Evolutionary conservation across 2,329 filamentous ascomycete species (phyloP), one percentile per base, ranked within the genome.

Genomic region (Hawksworthiomyces lignivorus): DNA sequence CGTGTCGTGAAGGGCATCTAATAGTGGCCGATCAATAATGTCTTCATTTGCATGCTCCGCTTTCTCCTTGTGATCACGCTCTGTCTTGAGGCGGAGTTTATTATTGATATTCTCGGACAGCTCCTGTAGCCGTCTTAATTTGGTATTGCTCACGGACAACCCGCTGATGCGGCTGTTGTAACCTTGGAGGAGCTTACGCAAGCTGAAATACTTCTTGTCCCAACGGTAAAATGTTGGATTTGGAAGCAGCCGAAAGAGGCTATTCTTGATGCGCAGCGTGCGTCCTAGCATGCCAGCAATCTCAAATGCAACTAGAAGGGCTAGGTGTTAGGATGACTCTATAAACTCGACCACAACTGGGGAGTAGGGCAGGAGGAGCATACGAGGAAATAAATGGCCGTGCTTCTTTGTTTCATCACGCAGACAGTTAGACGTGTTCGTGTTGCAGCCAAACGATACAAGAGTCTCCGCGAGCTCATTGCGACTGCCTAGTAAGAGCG

Each of bases 261-360:
- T 74, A 34, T 68, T 56, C 6, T 61, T 59, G 18, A 75, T 68
- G 39, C 75, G 70, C 18, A 76, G 60, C 0, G 64, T 66, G 20
- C 64, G 63, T 33, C 67, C 65, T 1, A 78, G 56, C 74, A 79
- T 78, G n/a, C 73, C 75, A 3, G 76, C 54, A 1, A 79, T 63
- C 50, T 79, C 75, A 38, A 78, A 78, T 0, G 71, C 65, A 1
- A 79, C 73, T 75, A 20, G 3, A 10, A 30, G n/a, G 19, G 4
- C 10, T 12, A 11, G 4, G 5, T n/a, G n/a, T n/a, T n/a, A n/a
- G n/a, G n/a, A n/a, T n/a, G n/a, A n/a, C n/a, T n/a, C n/a, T n/a
- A n/a, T n/a, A n/a, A n/a, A n/a, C n/a, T n/a, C n/a, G n/a, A n/a
- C n/a, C n/a, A n/a, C 15, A 15, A 19, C 7, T 28, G 7, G 28